Base-by-base conservation (phyloP, 805 yeast species). In the Yarrowia deformans region DNA sequence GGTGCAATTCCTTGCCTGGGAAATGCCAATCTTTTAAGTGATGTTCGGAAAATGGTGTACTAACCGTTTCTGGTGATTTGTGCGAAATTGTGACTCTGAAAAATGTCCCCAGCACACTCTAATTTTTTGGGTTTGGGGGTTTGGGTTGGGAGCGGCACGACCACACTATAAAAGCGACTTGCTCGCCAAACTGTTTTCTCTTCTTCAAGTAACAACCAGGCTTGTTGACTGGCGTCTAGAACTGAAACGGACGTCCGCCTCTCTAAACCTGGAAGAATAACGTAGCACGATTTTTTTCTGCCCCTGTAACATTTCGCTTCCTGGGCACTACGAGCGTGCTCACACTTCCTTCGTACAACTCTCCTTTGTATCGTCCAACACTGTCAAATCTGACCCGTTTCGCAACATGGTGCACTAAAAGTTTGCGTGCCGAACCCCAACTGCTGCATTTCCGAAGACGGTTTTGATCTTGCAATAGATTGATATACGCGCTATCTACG, bases 151-250 rank as follows among this genome's bases (percentile, higher is more conserved):
- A n/a, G 49, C 3, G n/a, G 19, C 12, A 8, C n/a, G 8, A 14
- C 49, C 1, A 13, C 54, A 42, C 40, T 56, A 56, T 42, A 56
- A 56, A 56, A 56, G 43, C 43, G 8, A 6, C 19, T 3, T 40
- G 46, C 14, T 56, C 3, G 19, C 19, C 9, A 35, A 16, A n/a
- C 29, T 8, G 5, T 7, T 40, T 42, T 34, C 34, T 45, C 40
- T 60, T 60, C 66, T 45, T 60, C 66, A 60, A 60, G 66, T 60
- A 60, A 60, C 66, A 60, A 60, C 66, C 66, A 60, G 66, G 66
- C 66, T 60, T 60, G 66, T 60, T 60, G 66, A 60, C 66, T 60
- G 66, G 52, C 66, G 52, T 45, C 52, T 60, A 34, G 43, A 4
- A 16, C 7, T 42, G 18, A 13, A n/a, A 60, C 50, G 52, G 66